Conservation (phyloP, 2,329 filamentous ascomycete genomes). For the Penicillium sp. region DNA sequence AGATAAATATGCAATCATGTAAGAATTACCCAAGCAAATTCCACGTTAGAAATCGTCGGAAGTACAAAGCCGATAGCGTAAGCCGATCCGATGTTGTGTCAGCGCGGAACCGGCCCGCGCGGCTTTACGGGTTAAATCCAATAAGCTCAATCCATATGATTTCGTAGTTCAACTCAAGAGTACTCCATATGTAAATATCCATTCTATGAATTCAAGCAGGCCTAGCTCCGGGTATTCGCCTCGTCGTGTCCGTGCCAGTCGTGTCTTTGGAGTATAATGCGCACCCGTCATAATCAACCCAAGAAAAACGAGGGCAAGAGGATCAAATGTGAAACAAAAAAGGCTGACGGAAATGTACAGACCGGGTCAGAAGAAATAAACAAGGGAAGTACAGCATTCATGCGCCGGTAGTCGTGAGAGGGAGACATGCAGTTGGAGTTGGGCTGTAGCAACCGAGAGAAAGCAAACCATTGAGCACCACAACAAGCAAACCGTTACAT, state of each 20-base stretch:
- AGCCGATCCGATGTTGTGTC: constrained; percentile 17
- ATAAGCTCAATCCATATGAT: too few relatives aligned
- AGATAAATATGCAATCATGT: too few relatives aligned
- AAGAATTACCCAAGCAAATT: too few relatives aligned
- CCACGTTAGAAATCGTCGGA: constrained; percentile 2
- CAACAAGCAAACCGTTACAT: constrained; percentile 30
- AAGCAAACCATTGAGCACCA: not conserved
- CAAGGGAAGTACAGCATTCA: not conserved
- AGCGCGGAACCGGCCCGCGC: constrained; percentile 25
- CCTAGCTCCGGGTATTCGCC: constrained; percentile 8
- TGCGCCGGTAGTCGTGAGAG: constrained; percentile 15
- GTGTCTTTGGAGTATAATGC: constrained; percentile 6
- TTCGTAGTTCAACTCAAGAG: too few relatives aligned
- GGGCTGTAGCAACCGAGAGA: not conserved
- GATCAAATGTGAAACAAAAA: constrained; percentile 1
- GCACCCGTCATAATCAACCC: not conserved
- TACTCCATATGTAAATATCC: too few relatives aligned
- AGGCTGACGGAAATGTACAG: constrained; percentile 9
- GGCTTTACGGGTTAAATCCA: too few relatives aligned
- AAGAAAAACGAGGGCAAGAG: constrained; percentile 3
- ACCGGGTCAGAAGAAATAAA: constrained; percentile 3
- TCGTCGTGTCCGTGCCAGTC: constrained; percentile 9
- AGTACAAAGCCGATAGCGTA: constrained; percentile 12
- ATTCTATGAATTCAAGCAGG: constrained; percentile 15
- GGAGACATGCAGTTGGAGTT: not conserved